Conservation (phyloP, 805 yeast genomes). For the Hanseniaspora lindneri region DNA sequence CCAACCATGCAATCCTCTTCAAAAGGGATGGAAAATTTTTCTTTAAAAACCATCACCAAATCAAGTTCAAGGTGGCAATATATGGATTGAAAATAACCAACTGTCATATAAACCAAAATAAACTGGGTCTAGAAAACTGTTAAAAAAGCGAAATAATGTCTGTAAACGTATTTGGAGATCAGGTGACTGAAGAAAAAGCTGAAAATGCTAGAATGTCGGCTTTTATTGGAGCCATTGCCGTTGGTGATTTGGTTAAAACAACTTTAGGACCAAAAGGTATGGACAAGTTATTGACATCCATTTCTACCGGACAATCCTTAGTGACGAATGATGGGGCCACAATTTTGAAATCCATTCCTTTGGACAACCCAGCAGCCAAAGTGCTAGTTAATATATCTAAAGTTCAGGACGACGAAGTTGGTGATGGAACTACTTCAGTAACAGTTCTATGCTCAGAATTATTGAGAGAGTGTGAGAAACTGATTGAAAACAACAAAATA, state of each 20-base stretch:
- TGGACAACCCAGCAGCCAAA: constrained; percentile 95
- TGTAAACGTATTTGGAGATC: constrained; percentile 91
- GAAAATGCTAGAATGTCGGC: constrained; percentile 97
- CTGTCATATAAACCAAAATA: too few species aligned
- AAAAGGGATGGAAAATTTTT: too few species aligned
- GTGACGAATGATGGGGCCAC: constrained; percentile 99
- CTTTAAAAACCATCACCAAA: too few species aligned
- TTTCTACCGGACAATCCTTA: constrained; percentile 62
- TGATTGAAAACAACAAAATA: constrained; percentile 71
- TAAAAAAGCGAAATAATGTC: too few species aligned
- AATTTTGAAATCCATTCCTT: constrained; percentile 80
- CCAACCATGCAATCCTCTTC: too few species aligned
- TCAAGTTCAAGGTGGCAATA: not conserved
- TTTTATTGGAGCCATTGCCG: constrained; percentile 97
- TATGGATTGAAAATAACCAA: too few species aligned
- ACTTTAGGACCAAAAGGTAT: constrained; percentile 97
- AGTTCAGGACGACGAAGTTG: constrained; percentile 96
- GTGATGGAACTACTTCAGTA: constrained; percentile 97
- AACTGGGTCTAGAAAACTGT: too few species aligned
- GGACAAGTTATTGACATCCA: constrained; percentile 88
- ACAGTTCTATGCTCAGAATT: constrained; percentile 84
- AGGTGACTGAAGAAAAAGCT: constrained; percentile 93
- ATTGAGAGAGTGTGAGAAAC: constrained; percentile 84
- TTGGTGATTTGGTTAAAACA: constrained; percentile 89
- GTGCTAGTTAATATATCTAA: constrained; percentile 88